Evolutionary conservation across 257 asterid species (phyloP).

Genomic region (Solanum gandarillasii): DNA sequence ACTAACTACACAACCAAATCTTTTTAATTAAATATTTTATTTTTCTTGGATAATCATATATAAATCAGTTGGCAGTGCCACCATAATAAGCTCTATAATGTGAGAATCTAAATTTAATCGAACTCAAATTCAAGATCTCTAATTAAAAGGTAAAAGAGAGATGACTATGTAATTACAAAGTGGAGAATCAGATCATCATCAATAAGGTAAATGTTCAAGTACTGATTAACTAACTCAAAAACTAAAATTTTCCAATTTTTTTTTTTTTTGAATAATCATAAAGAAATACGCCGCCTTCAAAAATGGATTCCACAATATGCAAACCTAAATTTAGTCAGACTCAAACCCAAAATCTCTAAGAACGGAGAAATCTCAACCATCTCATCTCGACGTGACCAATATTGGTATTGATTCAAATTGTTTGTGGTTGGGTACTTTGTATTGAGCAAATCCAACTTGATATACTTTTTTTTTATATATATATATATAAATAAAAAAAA

Average conservation of each 20-base stretch:
- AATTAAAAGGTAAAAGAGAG: not conserved
- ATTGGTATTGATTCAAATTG: conserved; percentile 17
- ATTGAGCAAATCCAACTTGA: not conserved
- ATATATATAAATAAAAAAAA: not conserved
- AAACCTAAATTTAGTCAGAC: not conserved
- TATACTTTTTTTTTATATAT: not conserved
- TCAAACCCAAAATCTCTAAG: not conserved
- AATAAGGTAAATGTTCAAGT: not conserved
- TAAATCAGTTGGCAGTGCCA: not conserved
- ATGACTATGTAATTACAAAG: not conserved
- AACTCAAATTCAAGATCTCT: not conserved
- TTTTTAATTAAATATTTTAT: not conserved
- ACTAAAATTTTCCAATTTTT: not conserved
- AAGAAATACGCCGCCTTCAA: too few species aligned
- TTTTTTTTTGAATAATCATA: not conserved
- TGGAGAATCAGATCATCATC: not conserved
- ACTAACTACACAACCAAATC: not conserved
- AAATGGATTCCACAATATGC: not conserved
- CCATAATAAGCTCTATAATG: not conserved
- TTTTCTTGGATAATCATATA: not conserved
- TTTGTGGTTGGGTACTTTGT: conserved; percentile 18
- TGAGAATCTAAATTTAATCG: not conserved
- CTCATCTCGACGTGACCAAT: not conserved
- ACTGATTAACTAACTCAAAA: not conserved
- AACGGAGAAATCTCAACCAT: not conserved